A percentile compares a stretch with the other conserved stretches of the same genome.
phyloP scores from a whole-genome alignment of 2,329 filamentous ascomycete species.

The Hawksworthiomyces lignivorus region DNA sequence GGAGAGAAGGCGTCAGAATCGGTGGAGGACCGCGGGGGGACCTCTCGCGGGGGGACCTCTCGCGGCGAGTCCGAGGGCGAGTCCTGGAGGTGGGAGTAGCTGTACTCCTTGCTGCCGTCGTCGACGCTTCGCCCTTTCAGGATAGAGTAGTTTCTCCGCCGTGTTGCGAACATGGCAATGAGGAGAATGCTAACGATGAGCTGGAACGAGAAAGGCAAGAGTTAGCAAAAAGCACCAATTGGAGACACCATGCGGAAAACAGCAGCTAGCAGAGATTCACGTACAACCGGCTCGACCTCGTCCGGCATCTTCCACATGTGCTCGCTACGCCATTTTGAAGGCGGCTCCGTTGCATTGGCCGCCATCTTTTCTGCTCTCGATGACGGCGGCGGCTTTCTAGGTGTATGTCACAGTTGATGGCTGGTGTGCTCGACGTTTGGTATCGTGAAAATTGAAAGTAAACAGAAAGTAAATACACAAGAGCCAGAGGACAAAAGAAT shows the following conservation, averaged over 20 bases:
- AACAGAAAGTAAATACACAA: too few species aligned
- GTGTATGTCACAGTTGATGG: too few species aligned
- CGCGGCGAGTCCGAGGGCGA: not conserved
- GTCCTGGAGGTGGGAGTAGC: not conserved
- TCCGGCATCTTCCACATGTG: conserved; percentile 11
- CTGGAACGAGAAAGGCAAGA: not conserved
- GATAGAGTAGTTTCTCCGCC: conserved; percentile 5
- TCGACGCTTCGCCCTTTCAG: not conserved
- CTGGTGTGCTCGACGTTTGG: too few species aligned
- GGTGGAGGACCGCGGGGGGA: not conserved
- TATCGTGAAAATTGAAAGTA: too few species aligned
- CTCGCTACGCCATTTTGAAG: conserved; percentile 9
- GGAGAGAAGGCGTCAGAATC: not conserved
- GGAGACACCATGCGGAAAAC: too few species aligned
- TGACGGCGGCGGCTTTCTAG: too few species aligned
- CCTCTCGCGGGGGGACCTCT: too few species aligned
- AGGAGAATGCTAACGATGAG: conserved; percentile 8
- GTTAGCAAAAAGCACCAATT: too few species aligned
- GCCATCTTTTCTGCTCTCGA: too few species aligned
- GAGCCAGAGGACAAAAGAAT: too few species aligned
- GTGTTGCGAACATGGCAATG: conserved; percentile 7
- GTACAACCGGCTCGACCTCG: conserved; percentile 7
- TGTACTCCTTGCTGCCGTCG: too few species aligned
- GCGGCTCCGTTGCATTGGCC: not conserved
- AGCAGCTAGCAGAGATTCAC: not conserved